A percentile compares a stretch with the other conserved stretches of the same genome.
Evolutionary conservation across 2,329 filamentous ascomycete genomes (phyloP).

Genomic region (Neofusicoccum parvum): DNA sequence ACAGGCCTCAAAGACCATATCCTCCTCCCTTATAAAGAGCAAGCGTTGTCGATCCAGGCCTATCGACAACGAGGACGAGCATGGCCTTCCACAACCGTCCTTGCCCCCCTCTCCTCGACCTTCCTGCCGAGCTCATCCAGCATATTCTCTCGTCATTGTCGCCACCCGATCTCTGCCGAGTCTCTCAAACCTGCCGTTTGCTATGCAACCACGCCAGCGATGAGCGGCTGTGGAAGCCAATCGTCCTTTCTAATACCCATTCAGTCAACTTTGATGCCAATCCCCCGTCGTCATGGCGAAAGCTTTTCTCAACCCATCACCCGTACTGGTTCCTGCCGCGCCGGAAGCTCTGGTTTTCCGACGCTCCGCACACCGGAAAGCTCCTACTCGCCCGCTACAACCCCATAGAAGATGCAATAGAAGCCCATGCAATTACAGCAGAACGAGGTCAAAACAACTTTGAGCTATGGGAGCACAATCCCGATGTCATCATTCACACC

Average conservation of each 20-base stretch:
- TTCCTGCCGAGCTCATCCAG: conserved; percentile 77
- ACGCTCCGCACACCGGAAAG: conserved; percentile 72
- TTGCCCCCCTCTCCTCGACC: conserved; percentile 48
- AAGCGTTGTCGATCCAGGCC: conserved; percentile 13
- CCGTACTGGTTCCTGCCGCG: conserved; percentile 82
- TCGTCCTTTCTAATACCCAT: conserved; percentile 71
- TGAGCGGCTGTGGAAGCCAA: conserved; percentile 71
- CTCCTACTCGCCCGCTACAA: conserved; percentile 79
- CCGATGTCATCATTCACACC: conserved; percentile 67
- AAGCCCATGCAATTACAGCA: conserved; percentile 67
- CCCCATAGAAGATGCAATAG: conserved; percentile 71
- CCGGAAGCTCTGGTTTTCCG: conserved; percentile 83
- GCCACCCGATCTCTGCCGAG: conserved; percentile 62
- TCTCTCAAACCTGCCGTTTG: conserved; percentile 63
- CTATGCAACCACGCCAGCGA: conserved; percentile 62
- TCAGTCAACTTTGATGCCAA: conserved; percentile 44
- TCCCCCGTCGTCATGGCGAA: conserved; percentile 66
- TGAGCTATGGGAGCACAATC: conserved; percentile 66
- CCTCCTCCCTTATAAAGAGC: conserved; percentile 8
- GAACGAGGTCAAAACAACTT: conserved; percentile 58
- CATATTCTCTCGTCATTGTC: conserved; percentile 69
- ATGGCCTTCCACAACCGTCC: conserved; percentile 3
- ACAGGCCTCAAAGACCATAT: conserved; percentile 4
- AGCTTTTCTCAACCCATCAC: conserved; percentile 74
- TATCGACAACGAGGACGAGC: conserved; percentile 6